phyloP scores from a whole-genome alignment of 2,329 filamentous ascomycete genomes.

The Didymellaceae sp. region DNA sequence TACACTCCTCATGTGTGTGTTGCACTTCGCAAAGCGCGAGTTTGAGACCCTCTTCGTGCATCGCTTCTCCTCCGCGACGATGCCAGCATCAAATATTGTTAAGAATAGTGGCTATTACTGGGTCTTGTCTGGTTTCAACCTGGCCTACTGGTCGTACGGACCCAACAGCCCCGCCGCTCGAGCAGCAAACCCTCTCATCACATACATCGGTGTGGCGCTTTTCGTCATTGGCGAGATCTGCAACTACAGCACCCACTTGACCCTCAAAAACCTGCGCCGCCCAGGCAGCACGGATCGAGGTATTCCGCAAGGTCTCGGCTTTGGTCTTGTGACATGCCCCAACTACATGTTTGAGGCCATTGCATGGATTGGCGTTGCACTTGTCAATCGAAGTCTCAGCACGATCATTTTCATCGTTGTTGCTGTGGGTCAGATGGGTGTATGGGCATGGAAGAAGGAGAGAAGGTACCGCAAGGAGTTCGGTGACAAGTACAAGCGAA shows the following conservation, averaged over 20 bases:
- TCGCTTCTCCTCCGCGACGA: slow-evolving; percentile 92
- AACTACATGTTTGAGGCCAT: slow-evolving; percentile 96
- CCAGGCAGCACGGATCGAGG: slow-evolving; percentile 80
- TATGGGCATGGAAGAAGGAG: slow-evolving; percentile 94
- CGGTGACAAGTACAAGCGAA: slow-evolving; percentile 92
- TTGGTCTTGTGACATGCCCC: slow-evolving; percentile 87
- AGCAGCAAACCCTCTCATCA: slow-evolving; percentile 53
- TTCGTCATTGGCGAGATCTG: slow-evolving; percentile 79
- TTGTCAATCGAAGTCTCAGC: slow-evolving; percentile 79
- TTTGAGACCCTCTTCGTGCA: slow-evolving; percentile 93
- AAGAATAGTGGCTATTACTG: slow-evolving; percentile 97
- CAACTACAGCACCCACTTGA: slow-evolving; percentile 81
- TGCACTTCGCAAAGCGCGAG: slow-evolving; percentile 95
- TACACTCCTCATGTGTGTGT: slow-evolving; percentile 72
- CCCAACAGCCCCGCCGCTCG: slow-evolving; percentile 72
- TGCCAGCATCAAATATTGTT: slow-evolving; percentile 90
- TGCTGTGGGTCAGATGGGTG: slow-evolving; percentile 79
- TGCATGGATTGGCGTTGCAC: slow-evolving; percentile 82
- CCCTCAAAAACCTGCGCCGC: slow-evolving; percentile 77
- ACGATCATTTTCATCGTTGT: slow-evolving; percentile 78
- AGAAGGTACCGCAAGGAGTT: slow-evolving; percentile 87
- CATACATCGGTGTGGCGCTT: slow-evolving; percentile 70
- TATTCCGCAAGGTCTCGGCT: slow-evolving; percentile 86
- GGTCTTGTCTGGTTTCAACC: slow-evolving; percentile 78
- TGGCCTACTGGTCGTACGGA: slow-evolving; percentile 84